Evolutionary conservation across 192 early-diverging fungal species (phyloP).

Genomic region (Rhizophlyctis rosea): DNA sequence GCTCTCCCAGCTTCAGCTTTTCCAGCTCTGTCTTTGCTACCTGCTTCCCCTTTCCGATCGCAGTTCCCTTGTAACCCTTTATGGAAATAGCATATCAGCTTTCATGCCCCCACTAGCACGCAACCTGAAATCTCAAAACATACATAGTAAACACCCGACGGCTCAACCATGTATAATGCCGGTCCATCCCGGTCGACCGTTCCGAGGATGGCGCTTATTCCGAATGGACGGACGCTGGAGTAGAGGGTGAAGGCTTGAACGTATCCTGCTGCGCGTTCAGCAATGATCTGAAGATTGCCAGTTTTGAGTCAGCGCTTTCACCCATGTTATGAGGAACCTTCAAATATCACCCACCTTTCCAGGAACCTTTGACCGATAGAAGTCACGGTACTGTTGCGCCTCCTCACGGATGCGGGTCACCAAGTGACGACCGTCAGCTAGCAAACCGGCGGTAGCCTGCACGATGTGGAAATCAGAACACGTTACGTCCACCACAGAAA

Average conservation of each 20-base stretch:
- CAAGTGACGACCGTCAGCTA: slow-evolving; percentile 88
- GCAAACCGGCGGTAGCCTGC: slow-evolving; percentile 85
- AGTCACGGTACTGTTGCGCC: slow-evolving; percentile 80
- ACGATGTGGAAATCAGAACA: neutral
- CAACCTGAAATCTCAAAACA: too few relatives aligned
- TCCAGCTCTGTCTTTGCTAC: slow-evolving; percentile 99
- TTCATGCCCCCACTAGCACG: too few relatives aligned
- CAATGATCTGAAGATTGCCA: slow-evolving; percentile 61
- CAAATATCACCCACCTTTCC: slow-evolving; percentile 61
- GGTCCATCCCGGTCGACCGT: slow-evolving; percentile 79
- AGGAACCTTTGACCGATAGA: slow-evolving; percentile 78
- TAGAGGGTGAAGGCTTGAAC: slow-evolving; percentile 97
- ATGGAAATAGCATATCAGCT: neutral
- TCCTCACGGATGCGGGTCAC: slow-evolving; percentile 89
- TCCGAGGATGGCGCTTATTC: slow-evolving; percentile 79
- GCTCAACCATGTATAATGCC: slow-evolving; percentile 91
- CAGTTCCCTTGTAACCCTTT: slow-evolving; percentile 92
- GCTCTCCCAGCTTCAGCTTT: slow-evolving; percentile 82
- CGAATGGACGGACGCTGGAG: slow-evolving; percentile 93
- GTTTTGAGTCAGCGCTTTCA: neutral
- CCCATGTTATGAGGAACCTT: neutral
- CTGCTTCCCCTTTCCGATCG: slow-evolving; percentile 94
- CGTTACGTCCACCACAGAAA: neutral
- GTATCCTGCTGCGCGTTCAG: slow-evolving; percentile 88
- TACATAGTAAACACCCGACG: slow-evolving; percentile 93